phyloP scores from a whole-genome alignment of 495 filamentous ascomycete species.

The Penicillium diatomitis region DNA sequence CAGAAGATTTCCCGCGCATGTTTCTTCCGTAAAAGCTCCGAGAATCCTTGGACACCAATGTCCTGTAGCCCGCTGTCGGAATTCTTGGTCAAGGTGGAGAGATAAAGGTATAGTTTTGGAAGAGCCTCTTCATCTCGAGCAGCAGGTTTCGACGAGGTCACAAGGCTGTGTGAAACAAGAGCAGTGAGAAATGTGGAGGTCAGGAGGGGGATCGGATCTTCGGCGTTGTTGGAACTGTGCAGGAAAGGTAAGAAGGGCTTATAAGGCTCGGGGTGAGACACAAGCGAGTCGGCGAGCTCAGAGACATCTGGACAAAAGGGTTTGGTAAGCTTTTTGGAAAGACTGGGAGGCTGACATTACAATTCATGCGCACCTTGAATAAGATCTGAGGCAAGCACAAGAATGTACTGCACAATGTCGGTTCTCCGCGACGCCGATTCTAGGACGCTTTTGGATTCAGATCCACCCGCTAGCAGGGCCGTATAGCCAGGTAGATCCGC shows the following conservation, averaged over 20 bases:
- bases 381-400: constrained; percentile 81
- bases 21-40: constrained; percentile 67
- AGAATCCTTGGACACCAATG: constrained; percentile 88
- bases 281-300: constrained; percentile 60
- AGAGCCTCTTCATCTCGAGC: constrained; percentile 64
- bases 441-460: constrained; percentile 64
- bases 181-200: constrained; percentile 79
- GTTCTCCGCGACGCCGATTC: constrained; percentile 67
- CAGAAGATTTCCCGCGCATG: constrained; percentile 79
- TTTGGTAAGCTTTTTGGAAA: neutral
- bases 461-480: constrained; percentile 65
- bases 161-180: constrained; percentile 64
- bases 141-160: constrained; percentile 43
- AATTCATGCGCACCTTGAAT: constrained; percentile 57
- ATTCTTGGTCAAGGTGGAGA: constrained; percentile 69
- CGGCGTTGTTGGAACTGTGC: constrained; percentile 65
- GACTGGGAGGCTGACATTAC: neutral
- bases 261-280: constrained; percentile 69
- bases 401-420: constrained; percentile 89
- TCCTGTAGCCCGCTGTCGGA: constrained; percentile 86
- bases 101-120: constrained; percentile 77
- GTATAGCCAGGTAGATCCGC: constrained; percentile 68
- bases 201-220: constrained; percentile 82
- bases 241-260: constrained; percentile 80
- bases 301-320: constrained; percentile 54